Evolutionary conservation across 1,284 basidiomycete species (phyloP), one percentile per base, ranked within the genome.

Genomic region (Anthracocystis panici-leucophaei): DNA sequence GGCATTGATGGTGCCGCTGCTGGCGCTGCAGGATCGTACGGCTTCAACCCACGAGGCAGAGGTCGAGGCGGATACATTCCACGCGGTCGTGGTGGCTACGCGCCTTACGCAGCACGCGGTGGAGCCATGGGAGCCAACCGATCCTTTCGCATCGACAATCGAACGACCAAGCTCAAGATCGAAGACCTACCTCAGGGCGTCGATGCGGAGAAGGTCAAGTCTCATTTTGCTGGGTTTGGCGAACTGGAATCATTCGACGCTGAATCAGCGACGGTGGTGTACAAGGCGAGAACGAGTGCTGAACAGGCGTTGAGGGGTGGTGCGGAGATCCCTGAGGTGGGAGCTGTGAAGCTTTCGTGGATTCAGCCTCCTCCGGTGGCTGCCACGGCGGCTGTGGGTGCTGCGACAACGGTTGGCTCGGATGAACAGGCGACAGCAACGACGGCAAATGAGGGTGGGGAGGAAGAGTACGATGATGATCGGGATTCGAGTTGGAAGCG

Each of bases 131-230:
- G 60, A 4, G 55, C 81, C 29, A 84, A 75, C 27, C 75, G 77
- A n/a, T 72, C 83, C 77, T 92, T 96, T 91, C 92, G 92, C 77
- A 89, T 97, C 25, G 95, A 97, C 86, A 95, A 96, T 80, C 90
- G 95, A 20, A 92, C 95, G 5, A 93, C 91, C 86, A 91, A 90
- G 82, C 86, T 97, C 31, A 86, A 92, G 46, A 87, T 97, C 41
- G 91, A 92, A 75, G 92, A 91, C 41, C 89, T 89, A 0, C 80
- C 87, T 1, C 46, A 70, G 2, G 81, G 75, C 1, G 87, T 86
- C 33, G 87, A 87, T 25, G 89, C 90, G 40, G 87, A 87, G 57
- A 88, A 90, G 25, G 88, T 94, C 57, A 90, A 89, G 70, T 90
- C 92, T 73, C 95, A 93, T 91, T 95, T 92, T 55, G 41, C 55